Base-by-base conservation (phyloP, 768 basidiomycete species). In the Boletus pseudo-olivaceus region DNA sequence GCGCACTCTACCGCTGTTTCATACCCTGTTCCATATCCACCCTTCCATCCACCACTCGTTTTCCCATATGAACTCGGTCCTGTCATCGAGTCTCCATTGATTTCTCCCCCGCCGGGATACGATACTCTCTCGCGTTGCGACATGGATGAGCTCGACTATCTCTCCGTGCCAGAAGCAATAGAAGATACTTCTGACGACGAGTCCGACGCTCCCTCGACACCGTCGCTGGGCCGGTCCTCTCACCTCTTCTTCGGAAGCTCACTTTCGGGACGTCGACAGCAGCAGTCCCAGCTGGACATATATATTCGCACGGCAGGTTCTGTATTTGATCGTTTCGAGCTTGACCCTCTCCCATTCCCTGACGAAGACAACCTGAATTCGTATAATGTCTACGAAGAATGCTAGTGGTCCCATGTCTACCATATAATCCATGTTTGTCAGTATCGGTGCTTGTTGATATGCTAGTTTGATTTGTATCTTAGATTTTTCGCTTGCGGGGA, bases 181-280 rank as follows among this genome's bases (percentile, higher is more conserved):
- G 88, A 90, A 68, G 89, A 91, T 70, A 82, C 79, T 35, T 91
- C 89, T 42, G 90, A 91, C 73, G 89, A 91, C 73, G 90, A 90
- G 75, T 89, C 88, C 15, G 89, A 91, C 62, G 73, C 80, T 5
- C 80, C 77, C 10, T 78, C 80, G 10, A 84, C 87, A 7, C 87
- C 85, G 45, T 84, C 81, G 39, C 61, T 82, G 44, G 76, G 78
- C 60, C 76, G 77, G 58, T 87, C 87, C 39, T 79, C 82, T 17
- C 80, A 82, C 45, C 68, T 83, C 56, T 76, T 76, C 50, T 74
- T 81, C 49, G 77, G 78, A 51, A 71, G 78, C 32, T 73, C 82
- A 19, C 75, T 81, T 49, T 76, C 79, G 65, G 71, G 45, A 64
- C 77, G 75, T 67, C 78, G 77, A 67, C 73, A 74, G 58, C 67